Base-by-base conservation (phyloP, 176 grass and related monocot species). In the Puya raimondii region DNA sequence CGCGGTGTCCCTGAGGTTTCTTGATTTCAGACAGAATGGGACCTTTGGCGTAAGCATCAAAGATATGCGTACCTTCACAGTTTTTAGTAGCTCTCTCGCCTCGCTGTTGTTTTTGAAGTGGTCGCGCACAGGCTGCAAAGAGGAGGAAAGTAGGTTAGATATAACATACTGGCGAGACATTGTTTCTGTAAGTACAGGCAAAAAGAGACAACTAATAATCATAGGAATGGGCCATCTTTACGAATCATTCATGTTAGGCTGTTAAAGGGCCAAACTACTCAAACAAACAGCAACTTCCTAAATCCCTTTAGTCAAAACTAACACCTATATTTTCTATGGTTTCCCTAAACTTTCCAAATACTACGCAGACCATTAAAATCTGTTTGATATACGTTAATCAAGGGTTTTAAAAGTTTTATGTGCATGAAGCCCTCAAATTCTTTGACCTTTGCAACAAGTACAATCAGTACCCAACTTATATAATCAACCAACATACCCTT, bases 111-210 rank as follows among this genome's bases (percentile, higher is more conserved):
- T 89, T 65, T 89, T 91, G 79, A 96, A 89, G 63, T 92, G 88
- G n/a, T 96, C 86, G 49, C 88, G 85, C 3, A 96, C 81, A 81
- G 92, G 92, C 92, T 96, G 76, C 23, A 85, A 80, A 72, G 81
- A 63, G 3, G 26, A n/a, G n/a, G n/a, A n/a, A n/a, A n/a, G n/a
- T n/a, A n/a, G n/a, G n/a, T n/a, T n/a, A n/a, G n/a, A n/a, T n/a
- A n/a, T n/a, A n/a, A n/a, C n/a, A n/a, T n/a, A n/a, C n/a, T n/a
- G 10, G 70, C 25, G 66, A 17, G 2, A 15, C 12, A 57, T 29
- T 29, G 53, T 57, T 57, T 7, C 9, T 6, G 14, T 14, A 57
- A 1, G 16, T n/a, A 20, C 6, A 16, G 16, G 1, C n/a, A n/a
- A n/a, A n/a, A n/a, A n/a, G n/a, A n/a, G n/a, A n/a, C 7, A 58